Percentiles rank a stretch among this genome's conserved stretches.
Conservation (phyloP, 169 alveolate genomes). For the Plasmodium coatneyi region DNA sequence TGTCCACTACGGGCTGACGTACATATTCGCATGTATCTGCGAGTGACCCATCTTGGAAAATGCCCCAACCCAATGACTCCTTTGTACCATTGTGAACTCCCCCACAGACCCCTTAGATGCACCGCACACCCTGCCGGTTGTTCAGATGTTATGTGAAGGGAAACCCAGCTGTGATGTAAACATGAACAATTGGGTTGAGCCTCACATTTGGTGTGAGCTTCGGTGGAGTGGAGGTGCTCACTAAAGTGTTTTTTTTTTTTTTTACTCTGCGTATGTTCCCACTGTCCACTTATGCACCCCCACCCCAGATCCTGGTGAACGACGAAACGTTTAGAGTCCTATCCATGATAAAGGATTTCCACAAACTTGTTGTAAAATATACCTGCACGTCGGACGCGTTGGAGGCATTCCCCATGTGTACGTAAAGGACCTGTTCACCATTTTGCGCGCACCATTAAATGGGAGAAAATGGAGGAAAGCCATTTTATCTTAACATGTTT, state of each 20-base stretch:
- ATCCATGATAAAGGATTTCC: constrained; percentile 64
- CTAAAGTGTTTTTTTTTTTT: not conserved
- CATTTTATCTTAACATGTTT: constrained; percentile 1
- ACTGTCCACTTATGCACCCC: not conserved
- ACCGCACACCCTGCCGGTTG: constrained; percentile 75
- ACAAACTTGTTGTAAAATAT: constrained; percentile 60
- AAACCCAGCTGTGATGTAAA: constrained; percentile 63
- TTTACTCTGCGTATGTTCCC: not conserved
- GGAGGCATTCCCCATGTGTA: constrained; percentile 53
- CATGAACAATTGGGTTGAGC: not conserved
- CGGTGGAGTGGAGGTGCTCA: not conserved
- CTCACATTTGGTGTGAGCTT: not conserved
- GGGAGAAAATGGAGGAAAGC: not conserved
- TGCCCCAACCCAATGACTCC: not conserved
- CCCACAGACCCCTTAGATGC: constrained; percentile 55
- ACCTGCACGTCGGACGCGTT: constrained; percentile 23
- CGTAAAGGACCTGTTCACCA: not conserved
- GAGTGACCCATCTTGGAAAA: not conserved
- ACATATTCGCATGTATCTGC: not conserved
- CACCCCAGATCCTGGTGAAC: constrained; percentile 30
- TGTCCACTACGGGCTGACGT: not conserved
- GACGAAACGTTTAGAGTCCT: constrained; percentile 68
- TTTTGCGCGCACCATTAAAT: not conserved
- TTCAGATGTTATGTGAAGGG: constrained; percentile 76
- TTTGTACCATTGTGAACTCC: not conserved